Base-by-base conservation (phyloP, 768 basidiomycete genomes). In the Mycena latifolia region DNA sequence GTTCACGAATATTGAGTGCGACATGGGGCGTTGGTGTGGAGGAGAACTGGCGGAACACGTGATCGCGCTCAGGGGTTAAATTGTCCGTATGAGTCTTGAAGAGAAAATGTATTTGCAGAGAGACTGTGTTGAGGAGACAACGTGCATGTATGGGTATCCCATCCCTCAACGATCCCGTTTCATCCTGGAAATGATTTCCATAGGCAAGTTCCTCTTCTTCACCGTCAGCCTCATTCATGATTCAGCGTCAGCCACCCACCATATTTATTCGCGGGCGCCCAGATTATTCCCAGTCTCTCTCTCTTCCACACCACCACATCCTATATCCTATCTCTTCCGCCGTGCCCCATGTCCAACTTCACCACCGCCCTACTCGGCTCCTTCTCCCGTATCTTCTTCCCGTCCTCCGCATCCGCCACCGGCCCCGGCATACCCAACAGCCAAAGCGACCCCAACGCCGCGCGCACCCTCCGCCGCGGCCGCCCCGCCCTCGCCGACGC, bases 351-450 rank as follows among this genome's bases (percentile, higher is more conserved):
- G 65, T 50, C 65, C 60, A 62, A 28, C 61, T 60, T 69, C 52
- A 59, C 69, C 57, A 48, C 65, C 52, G 33, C 61, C 31, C 61
- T 69, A 9, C 61, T 69, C 47, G 61, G 65, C 65, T 63, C 69
- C 14, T 52, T 69, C 56, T 63, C 64, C 52, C 69, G 69, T 29
- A 63, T 66, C 31, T 60, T 69, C 55, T 62, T 60, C 52, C 25
- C 63, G 17, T 25, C 41, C 59, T 18, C 53, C 59, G 43, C 61
- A 28, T 22, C n/a, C 28, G 7, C 9, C 53, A 10, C 28, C 8
- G 35, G 14, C 33, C 20, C 25, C 46, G 31, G 11, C 46, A 51
- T 64, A n/a, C 35, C 59, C 14, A 48, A 24, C 41, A 63, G 39
- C 31, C 48, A 63, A 27, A 69, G 64, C 61, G 68, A 59, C 37